Evolutionary conservation across 257 asterid genomes (phyloP), one percentile per base, ranked within the genome.

Genomic region (Orobanche coerulescens): DNA sequence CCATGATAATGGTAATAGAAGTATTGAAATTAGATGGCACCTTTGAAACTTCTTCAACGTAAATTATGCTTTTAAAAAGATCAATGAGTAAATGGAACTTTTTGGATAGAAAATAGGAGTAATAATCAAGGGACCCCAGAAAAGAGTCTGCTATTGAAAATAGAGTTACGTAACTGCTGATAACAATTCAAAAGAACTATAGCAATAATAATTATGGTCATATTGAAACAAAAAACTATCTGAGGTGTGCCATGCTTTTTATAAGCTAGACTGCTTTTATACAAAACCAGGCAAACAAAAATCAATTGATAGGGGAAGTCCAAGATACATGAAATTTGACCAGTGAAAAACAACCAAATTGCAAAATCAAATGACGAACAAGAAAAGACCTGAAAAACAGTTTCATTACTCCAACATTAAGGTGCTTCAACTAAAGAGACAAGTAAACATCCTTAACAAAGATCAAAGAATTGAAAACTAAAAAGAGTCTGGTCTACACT

Each of bases 91-190:
- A 9, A 67, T 33, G 14, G 43, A 58, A 22, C n/a, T 26, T 42
- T 36, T n/a, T 42, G 18, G 18, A 65, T 11, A 4, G 9, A 43
- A 5, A 26, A 43, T n/a, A n/a, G n/a, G n/a, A n/a, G n/a, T n/a
- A n/a, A n/a, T n/a, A 19, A 54, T 8, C 52, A 44, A 14, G 26
- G 7, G 23, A 15, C 6, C 24, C 9, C 48, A 58, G 13, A 48
- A 30, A 68, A 56, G n/a, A 54, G 50, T 49, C 51, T 33, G 34
- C 47, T 28, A 61, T 47, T 66, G 68, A 51, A 67, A 42, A 58
- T 58, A 66, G 13, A 31, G 14, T 62, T 52, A 30, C 18, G 42
- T 24, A 28, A 40, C 18, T 54, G 43, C 69, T 3, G 39, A 31
- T 2, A 43, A 39, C n/a, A 54, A 51, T 64, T 24, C 19, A 23